Evolutionary conservation across 2,329 filamentous ascomycete species (phyloP), one percentile per base, ranked within the genome.

Genomic region (Epichloe hybrida): DNA sequence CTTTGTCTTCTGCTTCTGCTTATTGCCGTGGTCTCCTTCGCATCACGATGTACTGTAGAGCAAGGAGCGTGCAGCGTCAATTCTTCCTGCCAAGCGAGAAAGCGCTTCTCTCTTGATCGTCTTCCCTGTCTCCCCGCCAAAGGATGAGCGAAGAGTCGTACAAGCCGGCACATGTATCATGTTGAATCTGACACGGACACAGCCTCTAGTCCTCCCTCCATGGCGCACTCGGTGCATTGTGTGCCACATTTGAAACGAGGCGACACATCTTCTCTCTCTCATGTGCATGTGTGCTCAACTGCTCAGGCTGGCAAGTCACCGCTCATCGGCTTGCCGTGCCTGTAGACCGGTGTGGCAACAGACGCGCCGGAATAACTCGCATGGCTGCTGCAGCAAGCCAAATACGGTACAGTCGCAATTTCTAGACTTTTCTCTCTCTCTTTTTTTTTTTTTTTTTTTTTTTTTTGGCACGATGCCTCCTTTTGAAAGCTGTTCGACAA

Each of bases 291-390:
- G n/a, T 37, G 47, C 27, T 27, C 27, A 27, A 17, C 17, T 17
- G 17, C 17, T 17, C 17, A 17, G 17, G 17, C 17, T 17, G 17
- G 17, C 17, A 17, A 17, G 17, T 17, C 17, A 17, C 17, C 17
- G 17, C 17, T 17, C 17, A 17, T 17, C 23, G 4, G 21, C 21
- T 21, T 35, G 31, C 43, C 27, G 27, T 49, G 38, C 42, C 47
- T 46, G 50, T 43, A 46, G 50, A 52, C 47, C 50, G 50, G 50
- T 52, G 50, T 52, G 50, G 50, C 50, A 36, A 44, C 46, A 45
- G 41, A 45, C 38, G 12, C 12, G 41, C 46, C 13, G 13, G 34
- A 43, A 38, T 15, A 35, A 46, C 36, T 44, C 37, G 50, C 46
- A 42, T 49, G 38, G 43, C 38, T 43, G 34, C 46, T 46, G 50